Base-by-base conservation (phyloP, 31 red algal genomes). In the Porphyra umbilicalis region DNA sequence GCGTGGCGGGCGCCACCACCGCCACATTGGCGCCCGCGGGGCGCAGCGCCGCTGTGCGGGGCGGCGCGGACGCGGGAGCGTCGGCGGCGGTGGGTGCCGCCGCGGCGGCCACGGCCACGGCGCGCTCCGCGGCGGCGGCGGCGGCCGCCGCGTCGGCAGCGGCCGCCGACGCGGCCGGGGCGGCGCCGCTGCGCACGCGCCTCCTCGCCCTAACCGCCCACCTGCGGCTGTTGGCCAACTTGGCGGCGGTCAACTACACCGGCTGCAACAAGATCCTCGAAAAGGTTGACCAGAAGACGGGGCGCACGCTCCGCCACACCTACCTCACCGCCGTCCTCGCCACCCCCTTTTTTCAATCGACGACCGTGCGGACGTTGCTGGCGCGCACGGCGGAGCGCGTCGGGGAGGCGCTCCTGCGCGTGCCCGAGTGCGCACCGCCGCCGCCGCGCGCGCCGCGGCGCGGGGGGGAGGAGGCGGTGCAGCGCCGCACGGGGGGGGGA, bases 251-350 rank as follows among this genome's bases (percentile, higher is more conserved):
- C 71, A 98, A 95, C 83, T 98, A 98, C 79, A 89, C 92, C 25
- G 96, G 96, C 35, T 98, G 95, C 74, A 82, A 93, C 30, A 98
- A 98, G 81, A 94, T 94, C 68, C 88, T 98, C 38, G 95, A 98
- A 75, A 98, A 98, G 78, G 84, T 93, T 36, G 96, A 98, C 88
- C 95, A 98, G 85, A 98, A 98, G 80, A 95, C 86, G n/a, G 89
- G 92, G 10, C 82, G 82, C 76, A 84, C 79, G 79, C 75, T 98
- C 35, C 96, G 84, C 34, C 80, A 85, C 39, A 90, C 87, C 36
- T 98, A 95, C 76, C 79, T 98, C 4, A 83, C 83, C 67, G 93
- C 87, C 42, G 96, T 98, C 10, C 82, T 92, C 9, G 68, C 83
- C 83, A 98, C 96, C 35, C 96, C 96, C 9, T 95, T 95, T 84